Conservation (phyloP, 805 yeast genomes). For the Candida glaebosa region DNA sequence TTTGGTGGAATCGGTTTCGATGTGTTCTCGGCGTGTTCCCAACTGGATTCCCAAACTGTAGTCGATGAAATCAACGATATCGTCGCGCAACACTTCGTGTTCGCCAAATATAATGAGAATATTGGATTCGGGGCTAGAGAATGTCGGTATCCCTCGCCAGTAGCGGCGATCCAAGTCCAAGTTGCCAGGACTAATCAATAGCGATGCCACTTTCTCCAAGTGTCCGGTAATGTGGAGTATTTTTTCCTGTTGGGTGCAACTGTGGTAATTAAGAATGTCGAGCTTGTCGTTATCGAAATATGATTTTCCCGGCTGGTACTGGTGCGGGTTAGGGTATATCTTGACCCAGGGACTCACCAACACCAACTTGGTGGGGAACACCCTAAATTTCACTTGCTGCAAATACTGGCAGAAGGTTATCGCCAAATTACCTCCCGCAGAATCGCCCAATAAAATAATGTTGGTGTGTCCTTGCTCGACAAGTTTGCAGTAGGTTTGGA, state of each 20-base stretch:
- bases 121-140: constrained; percentile 7
- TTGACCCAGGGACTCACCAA: constrained; percentile 36
- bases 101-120: constrained; percentile 27
- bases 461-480: constrained; percentile 21
- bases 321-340: constrained; percentile 24
- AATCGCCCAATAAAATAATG: constrained; percentile 37
- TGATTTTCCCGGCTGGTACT: constrained; percentile 25
- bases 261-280: constrained; percentile 12
- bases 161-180: constrained; percentile 8
- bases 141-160: background rate
- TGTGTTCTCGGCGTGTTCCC: constrained; percentile 7
- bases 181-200: constrained; percentile 20
- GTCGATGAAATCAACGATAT: constrained; percentile 28
- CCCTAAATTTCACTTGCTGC: constrained; percentile 16
- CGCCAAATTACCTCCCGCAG: constrained; percentile 32
- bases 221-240: constrained; percentile 13
- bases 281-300: constrained; percentile 20
- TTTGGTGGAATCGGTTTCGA: constrained; percentile 5
- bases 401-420: constrained; percentile 6
- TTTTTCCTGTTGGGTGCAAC: constrained; percentile 2
- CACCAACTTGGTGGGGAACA: constrained; percentile 24
- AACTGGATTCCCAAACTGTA: constrained; percentile 25
- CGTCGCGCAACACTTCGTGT: constrained; percentile 29
- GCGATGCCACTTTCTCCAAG: constrained; percentile 22
- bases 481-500: constrained; percentile 20